Conservation (phyloP, 306 rosid genomes). For the Potentilla sterilis region DNA sequence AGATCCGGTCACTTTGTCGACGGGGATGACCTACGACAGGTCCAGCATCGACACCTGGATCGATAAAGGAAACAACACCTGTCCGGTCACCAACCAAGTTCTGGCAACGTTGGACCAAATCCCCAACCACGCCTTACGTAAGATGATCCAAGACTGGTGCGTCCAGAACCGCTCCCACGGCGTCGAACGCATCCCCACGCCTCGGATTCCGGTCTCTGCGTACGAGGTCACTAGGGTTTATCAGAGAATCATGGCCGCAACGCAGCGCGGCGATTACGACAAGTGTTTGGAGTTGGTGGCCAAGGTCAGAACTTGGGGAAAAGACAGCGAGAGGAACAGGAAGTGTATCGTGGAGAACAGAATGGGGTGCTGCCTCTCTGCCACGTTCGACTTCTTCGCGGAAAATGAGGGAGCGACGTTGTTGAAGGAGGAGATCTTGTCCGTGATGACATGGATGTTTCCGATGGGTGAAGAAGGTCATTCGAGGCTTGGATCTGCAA, state of each 20-base stretch:
- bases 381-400: slow-evolving; percentile 49
- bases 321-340: slow-evolving; percentile 78
- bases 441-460: slow-evolving; percentile 49
- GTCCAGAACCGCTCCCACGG: slow-evolving; percentile 61
- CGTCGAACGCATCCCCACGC: slow-evolving; percentile 80
- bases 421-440: slow-evolving; percentile 53
- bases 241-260: slow-evolving; percentile 32
- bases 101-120: slow-evolving; percentile 44
- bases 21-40: slow-evolving; percentile 81
- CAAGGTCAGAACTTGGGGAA: slow-evolving; percentile 66
- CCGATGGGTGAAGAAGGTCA: slow-evolving; percentile 45
- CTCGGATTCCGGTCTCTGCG: slow-evolving; percentile 55
- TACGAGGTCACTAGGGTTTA: slow-evolving; percentile 46
- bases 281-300: slow-evolving; percentile 46
- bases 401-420: slow-evolving; percentile 21
- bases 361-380: slow-evolving; percentile 38
- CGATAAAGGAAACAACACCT: slow-evolving; percentile 58
- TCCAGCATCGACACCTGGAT: slow-evolving; percentile 86
- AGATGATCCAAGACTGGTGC: slow-evolving; percentile 89
- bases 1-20: slow-evolving; percentile 71
- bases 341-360: slow-evolving; percentile 45
- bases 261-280: slow-evolving; percentile 34
- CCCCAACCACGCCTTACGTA: slow-evolving; percentile 69
- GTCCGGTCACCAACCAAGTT: slow-evolving; percentile 65
- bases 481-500: slow-evolving; percentile 39